Conservation (phyloP, 768 basidiomycete species). For the Paxillus rubicundulus region DNA sequence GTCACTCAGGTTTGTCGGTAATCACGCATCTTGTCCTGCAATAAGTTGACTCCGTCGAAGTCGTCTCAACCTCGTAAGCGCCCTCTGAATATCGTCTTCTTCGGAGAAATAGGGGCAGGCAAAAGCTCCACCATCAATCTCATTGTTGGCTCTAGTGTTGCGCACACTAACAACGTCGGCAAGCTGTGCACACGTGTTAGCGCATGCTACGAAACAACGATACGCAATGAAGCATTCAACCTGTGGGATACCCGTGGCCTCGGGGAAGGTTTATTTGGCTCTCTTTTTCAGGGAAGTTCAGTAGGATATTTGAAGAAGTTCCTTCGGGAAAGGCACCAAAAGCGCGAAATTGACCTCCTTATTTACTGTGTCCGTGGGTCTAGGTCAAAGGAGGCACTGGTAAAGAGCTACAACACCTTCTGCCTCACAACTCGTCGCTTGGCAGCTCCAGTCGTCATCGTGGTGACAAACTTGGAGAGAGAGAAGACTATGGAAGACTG, state of each 20-base stretch:
- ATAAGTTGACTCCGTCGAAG: background rate
- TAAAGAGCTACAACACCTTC: constrained; percentile 34
- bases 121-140: constrained; percentile 30
- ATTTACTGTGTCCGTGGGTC: constrained; percentile 38
- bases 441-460: constrained; percentile 36
- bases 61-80: background rate
- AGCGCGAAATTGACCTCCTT: constrained; percentile 37
- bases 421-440: constrained; percentile 35
- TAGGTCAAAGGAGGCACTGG: constrained; percentile 27
- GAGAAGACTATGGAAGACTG: constrained; percentile 26
- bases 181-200: constrained; percentile 14
- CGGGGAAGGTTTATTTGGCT: constrained; percentile 25
- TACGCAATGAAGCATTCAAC: constrained; percentile 2
- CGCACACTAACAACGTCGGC: constrained; percentile 11
- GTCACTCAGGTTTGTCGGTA: constrained; percentile 11
- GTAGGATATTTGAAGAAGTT: constrained; percentile 19
- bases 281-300: constrained; percentile 10
- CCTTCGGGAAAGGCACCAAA: constrained; percentile 18
- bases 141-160: constrained; percentile 11
- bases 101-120: constrained; percentile 24
- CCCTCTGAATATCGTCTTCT: constrained; percentile 19
- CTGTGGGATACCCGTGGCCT: constrained; percentile 42
- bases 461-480: constrained; percentile 36
- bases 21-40: background rate
- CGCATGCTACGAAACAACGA: constrained; percentile 4